A percentile compares a stretch with the other conserved stretches of the same genome.
Evolutionary conservation across 345 rosid genomes (phyloP).

Genomic region (Durio zibethinus): DNA sequence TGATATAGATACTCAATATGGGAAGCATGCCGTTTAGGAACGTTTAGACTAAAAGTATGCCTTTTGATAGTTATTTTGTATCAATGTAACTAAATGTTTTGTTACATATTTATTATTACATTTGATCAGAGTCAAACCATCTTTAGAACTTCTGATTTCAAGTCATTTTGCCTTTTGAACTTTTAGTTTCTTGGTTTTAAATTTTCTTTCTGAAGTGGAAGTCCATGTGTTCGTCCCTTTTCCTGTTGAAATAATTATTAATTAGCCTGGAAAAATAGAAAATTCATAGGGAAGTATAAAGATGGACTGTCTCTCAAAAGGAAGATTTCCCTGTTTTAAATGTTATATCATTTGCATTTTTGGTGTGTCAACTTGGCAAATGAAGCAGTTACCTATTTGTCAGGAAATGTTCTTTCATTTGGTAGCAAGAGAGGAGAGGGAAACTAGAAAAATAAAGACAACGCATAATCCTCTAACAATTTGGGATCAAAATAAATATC

Average conservation of each 20-base stretch:
- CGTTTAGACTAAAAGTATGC: neutral
- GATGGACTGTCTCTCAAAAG: neutral
- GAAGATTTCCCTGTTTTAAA: neutral
- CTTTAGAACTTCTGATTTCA: neutral
- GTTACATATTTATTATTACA: neutral
- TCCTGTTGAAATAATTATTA: neutral
- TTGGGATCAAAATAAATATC: neutral
- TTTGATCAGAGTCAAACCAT: neutral
- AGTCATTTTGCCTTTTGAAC: neutral
- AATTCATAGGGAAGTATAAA: neutral
- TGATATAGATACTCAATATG: neutral
- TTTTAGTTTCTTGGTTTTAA: neutral
- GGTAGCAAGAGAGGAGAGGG: neutral
- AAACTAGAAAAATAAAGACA: neutral
- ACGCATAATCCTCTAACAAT: neutral
- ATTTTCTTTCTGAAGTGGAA: neutral
- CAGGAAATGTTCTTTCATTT: neutral
- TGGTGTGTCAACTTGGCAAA: neutral
- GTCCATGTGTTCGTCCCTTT: constrained; percentile 30
- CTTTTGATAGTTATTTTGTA: neutral
- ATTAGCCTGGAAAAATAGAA: neutral
- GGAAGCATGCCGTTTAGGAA: neutral
- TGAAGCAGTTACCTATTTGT: neutral
- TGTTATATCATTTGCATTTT: neutral
- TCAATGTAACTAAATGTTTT: neutral